Base-by-base conservation (phyloP, 495 filamentous ascomycete species). In the Parathielavia appendiculata region DNA sequence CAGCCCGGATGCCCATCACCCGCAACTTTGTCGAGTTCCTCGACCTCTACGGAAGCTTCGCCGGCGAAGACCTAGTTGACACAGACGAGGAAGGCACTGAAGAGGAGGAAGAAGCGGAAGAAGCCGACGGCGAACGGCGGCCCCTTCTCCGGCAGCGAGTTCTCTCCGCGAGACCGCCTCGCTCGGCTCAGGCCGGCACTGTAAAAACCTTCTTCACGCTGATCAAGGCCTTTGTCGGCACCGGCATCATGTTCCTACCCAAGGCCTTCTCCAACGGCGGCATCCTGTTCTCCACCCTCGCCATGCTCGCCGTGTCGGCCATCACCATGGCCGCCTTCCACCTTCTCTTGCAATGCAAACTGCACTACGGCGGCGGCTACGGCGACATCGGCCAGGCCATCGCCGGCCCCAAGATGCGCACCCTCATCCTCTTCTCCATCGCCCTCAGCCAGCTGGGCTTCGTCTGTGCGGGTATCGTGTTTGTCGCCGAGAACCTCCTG, bases 191-290 rank as follows among this genome's bases (percentile, higher is more conserved):
- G 65, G 83, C 86, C 0, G 76, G 75, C n/a, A 81, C 78, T 16
- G 63, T 71, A 16, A 83, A 83, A 69, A 82, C 86, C 7, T 88
- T 88, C 69, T 87, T 88, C 63, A 86, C 83, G 4, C 67, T 86
- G 23, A 58, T 87, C 19, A 87, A 87, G 59, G 82, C 83, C 4
- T 86, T 86, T 59, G 69, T 86, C 49, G 83, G 83, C 19, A 86
- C 83, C 1, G 83, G 83, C 20, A 84, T 86, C 67, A 83, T 86
- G 81, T 86, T 86, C 63, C 69, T 87, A 19, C 84, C 84, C 12
- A 86, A 84, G 58, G 84, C 84, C 1, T 87, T 86, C 65, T 76
- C 76, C 61, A 86, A 86, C 61, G 84, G 84, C 22, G 84, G 84
- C 19, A 73, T 87, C n/a, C 66, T 87, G 14, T 87, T 87, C 63